A percentile compares a stretch with the other conserved stretches of the same genome.
Conservation (phyloP, 805 yeast species). For the Sugiyamaella qingdaonensis region DNA sequence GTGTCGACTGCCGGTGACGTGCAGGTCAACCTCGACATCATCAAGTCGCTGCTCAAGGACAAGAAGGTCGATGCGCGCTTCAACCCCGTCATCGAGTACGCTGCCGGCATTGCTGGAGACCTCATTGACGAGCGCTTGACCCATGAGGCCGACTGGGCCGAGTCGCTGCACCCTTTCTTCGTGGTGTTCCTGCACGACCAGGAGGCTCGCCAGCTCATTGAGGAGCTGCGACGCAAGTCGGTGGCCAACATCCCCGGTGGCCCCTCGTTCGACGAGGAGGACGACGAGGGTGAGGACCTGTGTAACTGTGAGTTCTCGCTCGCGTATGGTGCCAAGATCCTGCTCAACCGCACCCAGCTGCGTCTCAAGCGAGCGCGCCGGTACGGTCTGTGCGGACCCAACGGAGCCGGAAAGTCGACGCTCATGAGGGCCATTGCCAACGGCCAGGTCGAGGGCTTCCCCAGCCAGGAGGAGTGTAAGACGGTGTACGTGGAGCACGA, state of each 20-base stretch:
- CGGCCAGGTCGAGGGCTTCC: conserved; percentile 99
- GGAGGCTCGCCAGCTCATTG: conserved; percentile 84
- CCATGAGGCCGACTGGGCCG: conserved; percentile 88
- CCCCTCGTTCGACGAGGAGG: conserved; percentile 83
- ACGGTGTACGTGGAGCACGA: conserved; percentile 99
- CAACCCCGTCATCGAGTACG: conserved; percentile 69
- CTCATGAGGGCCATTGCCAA: conserved; percentile 94
- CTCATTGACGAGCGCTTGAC: conserved; percentile 96
- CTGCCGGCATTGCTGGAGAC: conserved; percentile 97
- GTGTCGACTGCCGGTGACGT: conserved; percentile 98
- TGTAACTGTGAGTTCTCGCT: conserved; percentile 99
- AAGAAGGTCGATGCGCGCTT: conserved; percentile 66
- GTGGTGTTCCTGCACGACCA: conserved; percentile 93
- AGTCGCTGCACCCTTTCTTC: conserved; percentile 86
- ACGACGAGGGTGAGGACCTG: conserved; percentile 98
- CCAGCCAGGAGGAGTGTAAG: conserved; percentile 97
- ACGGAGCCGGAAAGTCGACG: conserved; percentile 98
- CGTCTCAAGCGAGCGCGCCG: conserved; percentile 95
- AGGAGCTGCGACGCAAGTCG: conserved; percentile 92
- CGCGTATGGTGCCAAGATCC: conserved; percentile 99
- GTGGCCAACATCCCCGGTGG: conserved; percentile 97
- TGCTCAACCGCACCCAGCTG: conserved; percentile 98
- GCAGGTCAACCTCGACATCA: conserved; percentile 76
- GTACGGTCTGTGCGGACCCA: conserved; percentile 98
- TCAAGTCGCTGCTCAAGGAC: conserved; percentile 66